Evolutionary conservation across 768 basidiomycete species (phyloP), one percentile per base, ranked within the genome.

Genomic region (Hysterangium stoloniferum): DNA sequence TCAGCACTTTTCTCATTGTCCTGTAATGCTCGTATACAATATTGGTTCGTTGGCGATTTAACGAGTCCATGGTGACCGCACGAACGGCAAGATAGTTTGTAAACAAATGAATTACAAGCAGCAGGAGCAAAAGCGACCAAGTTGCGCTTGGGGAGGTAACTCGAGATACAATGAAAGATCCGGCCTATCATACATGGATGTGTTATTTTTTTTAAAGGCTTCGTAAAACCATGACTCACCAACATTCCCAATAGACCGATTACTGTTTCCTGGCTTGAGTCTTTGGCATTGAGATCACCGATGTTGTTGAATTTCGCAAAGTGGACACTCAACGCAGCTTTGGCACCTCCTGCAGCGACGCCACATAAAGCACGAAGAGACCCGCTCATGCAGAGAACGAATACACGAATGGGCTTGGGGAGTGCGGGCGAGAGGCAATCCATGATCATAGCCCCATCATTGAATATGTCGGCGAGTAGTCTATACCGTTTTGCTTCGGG

Each of bases 401-500:
- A 56, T 1, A 79, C 61, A 6, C 80, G 75, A 4, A 78, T 57
- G 29, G 56, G 54, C 4, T 59, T 59, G 1, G 62, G 61, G 19
- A 84, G 68, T 6, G 76, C 58, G 2, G 84, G 83, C 0, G 82
- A 79, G 6, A 83, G 54, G 1, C 76, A 75, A 51, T 84, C 82
- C 17, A 82, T 65, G 6, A 82, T 66, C 32, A 80, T 72, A 3
- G 81, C 72, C 0, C 69, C 63, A 53, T 85, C 82, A 53, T 84
- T 84, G 54, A 82, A 66, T 12, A 84, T 68, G 56, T 86, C 83
- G 0, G 82, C 84, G 22, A 82, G 68, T 43, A 83, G 68, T 12
- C 83, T 76, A 55, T 82, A 86, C 0, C 71, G 78, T 61, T 85
- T 86, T 1, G 81, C 80, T 65, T 86, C 83, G 4, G 84, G 80